Percentiles rank a stretch among this genome's conserved stretches.
Conservation (phyloP, 2,329 filamentous ascomycete genomes). For the Venturia carpophila region DNA sequence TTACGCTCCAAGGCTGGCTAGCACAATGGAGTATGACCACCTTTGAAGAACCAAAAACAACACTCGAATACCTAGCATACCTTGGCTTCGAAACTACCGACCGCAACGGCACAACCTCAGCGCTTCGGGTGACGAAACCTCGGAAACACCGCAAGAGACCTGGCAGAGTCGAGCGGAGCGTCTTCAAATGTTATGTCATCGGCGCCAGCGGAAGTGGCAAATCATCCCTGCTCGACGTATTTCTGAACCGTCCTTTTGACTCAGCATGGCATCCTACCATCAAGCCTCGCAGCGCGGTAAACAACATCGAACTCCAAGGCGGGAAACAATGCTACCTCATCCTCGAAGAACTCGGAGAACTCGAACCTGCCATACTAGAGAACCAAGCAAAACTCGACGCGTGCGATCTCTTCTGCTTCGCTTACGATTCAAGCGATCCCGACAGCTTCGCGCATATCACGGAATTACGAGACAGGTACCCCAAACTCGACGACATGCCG, state of each 20-base stretch:
- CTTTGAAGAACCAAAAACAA: slow-evolving; percentile 90
- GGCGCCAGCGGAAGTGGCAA: slow-evolving; percentile 84
- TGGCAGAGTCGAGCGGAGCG: slow-evolving; percentile 75
- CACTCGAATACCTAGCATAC: slow-evolving; percentile 90
- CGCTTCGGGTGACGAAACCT: slow-evolving; percentile 85
- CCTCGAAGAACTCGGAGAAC: slow-evolving; percentile 84
- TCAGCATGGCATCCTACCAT: slow-evolving; percentile 85
- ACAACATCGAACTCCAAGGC: slow-evolving; percentile 90
- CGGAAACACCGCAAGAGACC: slow-evolving; percentile 60
- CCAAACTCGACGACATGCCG: slow-evolving; percentile 80
- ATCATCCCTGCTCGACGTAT: slow-evolving; percentile 81
- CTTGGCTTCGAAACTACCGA: slow-evolving; percentile 83
- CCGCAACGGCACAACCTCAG: slow-evolving; percentile 66
- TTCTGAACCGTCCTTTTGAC: slow-evolving; percentile 81
- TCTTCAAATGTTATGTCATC: slow-evolving; percentile 87
- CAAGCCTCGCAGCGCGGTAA: slow-evolving; percentile 86
- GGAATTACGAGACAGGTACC: slow-evolving; percentile 66
- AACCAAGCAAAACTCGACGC: slow-evolving; percentile 84
- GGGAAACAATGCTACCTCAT: slow-evolving; percentile 97
- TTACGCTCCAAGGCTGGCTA: slow-evolving; percentile 94
- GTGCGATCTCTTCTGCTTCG: slow-evolving; percentile 89
- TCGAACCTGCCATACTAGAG: slow-evolving; percentile 91
- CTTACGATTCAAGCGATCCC: slow-evolving; percentile 93
- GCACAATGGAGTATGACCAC: slow-evolving; percentile 99
- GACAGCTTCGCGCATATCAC: slow-evolving; percentile 93